phyloP scores from a whole-genome alignment of 768 basidiomycete genomes.

The Tulasnella sp. region DNA sequence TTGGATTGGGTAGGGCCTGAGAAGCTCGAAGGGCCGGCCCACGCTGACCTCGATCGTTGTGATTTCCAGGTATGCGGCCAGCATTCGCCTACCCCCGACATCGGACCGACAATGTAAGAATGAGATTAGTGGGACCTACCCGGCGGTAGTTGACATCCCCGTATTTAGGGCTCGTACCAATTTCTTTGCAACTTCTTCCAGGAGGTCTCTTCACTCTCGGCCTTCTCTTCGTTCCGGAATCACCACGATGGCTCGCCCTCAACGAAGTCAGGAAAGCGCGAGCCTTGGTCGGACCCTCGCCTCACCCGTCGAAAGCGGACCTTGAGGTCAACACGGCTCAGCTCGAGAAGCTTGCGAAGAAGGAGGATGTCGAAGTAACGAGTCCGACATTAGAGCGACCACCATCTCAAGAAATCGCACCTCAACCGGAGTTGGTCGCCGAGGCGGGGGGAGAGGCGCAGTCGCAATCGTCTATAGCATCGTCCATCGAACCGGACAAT shows the following conservation, averaged over 20 bases:
- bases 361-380: not conserved
- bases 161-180: slow-evolving; percentile 18
- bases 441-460: not conserved
- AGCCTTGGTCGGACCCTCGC: not conserved
- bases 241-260: slow-evolving; percentile 20
- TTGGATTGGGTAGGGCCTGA: slow-evolving; percentile 25
- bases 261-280: slow-evolving; percentile 15
- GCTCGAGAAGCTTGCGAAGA: not conserved
- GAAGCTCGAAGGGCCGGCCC: not conserved
- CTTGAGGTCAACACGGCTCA: not conserved
- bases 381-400: not conserved
- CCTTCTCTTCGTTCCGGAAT: slow-evolving; percentile 23
- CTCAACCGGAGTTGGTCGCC: not conserved
- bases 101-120: slow-evolving; percentile 16
- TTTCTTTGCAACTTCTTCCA: slow-evolving; percentile 25
- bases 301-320: not conserved
- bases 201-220: slow-evolving; percentile 22
- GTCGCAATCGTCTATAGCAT: not conserved
- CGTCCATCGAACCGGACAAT: not conserved
- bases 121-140: not conserved
- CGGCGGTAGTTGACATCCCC: not conserved
- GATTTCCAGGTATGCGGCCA: slow-evolving; percentile 27
- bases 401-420: not conserved
- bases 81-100: slow-evolving; percentile 17
- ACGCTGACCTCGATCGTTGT: slow-evolving; percentile 9